A percentile compares a stretch with the other conserved stretches of the same genome.
Evolutionary conservation across 345 rosid genomes (phyloP).

Genomic region (Salix caprea): DNA sequence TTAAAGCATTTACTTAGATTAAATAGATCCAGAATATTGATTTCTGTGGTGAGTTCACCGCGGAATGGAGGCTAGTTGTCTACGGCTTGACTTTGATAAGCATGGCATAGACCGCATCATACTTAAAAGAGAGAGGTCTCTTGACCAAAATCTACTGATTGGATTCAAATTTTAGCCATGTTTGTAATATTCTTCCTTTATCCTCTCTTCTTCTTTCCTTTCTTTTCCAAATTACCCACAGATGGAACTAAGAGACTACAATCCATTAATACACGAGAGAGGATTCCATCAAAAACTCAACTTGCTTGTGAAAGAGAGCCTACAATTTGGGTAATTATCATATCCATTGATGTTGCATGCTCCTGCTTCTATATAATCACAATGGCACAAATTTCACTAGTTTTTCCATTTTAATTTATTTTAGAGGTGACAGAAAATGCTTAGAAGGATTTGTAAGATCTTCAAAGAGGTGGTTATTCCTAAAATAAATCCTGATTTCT

Average conservation of each 20-base stretch:
- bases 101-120: not conserved
- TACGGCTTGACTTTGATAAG: not conserved
- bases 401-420: not conserved
- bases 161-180: not conserved
- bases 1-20: not conserved
- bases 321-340: conserved; percentile 60
- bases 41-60: too few species aligned
- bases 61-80: too few species aligned
- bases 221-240: conserved; percentile 17
- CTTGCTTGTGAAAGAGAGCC: conserved; percentile 63
- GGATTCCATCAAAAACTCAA: conserved; percentile 81
- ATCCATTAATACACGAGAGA: conserved; percentile 70
- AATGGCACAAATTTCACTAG: not conserved
- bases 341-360: conserved; percentile 11
- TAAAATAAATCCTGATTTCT: not conserved
- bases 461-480: not conserved
- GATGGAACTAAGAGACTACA: conserved; percentile 67
- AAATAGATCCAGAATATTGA: not conserved
- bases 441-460: not conserved
- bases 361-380: not conserved
- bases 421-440: not conserved
- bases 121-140: not conserved
- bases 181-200: too few species aligned
- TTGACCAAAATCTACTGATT: not conserved
- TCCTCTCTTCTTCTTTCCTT: not conserved